Evolutionary conservation across 2,329 filamentous ascomycete genomes (phyloP).

Genomic region (Periconia macrospinosa): DNA sequence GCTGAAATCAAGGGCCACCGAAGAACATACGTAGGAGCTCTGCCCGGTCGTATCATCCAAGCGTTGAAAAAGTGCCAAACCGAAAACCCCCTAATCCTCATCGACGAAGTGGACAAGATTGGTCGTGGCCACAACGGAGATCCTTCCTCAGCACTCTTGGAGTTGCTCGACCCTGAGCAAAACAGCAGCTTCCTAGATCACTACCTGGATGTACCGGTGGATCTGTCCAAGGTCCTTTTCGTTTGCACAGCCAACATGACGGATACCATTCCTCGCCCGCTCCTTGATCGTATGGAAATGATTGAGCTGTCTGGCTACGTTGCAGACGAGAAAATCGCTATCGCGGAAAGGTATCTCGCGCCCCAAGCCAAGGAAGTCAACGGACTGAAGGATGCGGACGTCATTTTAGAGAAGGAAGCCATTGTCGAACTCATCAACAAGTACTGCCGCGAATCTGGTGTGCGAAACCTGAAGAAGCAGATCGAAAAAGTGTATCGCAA

Average conservation of each 20-base stretch:
- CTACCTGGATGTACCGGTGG: constrained; percentile 97
- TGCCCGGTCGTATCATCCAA: constrained; percentile 96
- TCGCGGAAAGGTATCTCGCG: constrained; percentile 88
- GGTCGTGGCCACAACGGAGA: constrained; percentile 95
- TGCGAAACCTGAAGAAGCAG: constrained; percentile 97
- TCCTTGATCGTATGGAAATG: constrained; percentile 96
- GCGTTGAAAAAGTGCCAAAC: constrained; percentile 99
- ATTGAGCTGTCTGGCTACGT: constrained; percentile 97
- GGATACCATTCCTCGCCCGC: constrained; percentile 90
- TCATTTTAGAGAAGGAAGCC: constrained; percentile 81
- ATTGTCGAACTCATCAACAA: constrained; percentile 98
- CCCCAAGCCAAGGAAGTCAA: constrained; percentile 94
- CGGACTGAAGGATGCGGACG: constrained; percentile 86
- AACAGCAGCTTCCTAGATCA: constrained; percentile 97
- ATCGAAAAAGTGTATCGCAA: constrained; percentile 99
- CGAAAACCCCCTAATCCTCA: constrained; percentile 93
- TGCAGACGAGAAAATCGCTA: constrained; percentile 98
- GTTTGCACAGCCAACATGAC: constrained; percentile 99
- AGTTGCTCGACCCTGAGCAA: constrained; percentile 93
- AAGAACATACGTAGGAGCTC: constrained; percentile 91
- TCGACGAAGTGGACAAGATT: constrained; percentile 98
- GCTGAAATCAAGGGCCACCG: constrained; percentile 98
- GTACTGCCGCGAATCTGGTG: constrained; percentile 95
- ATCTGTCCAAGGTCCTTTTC: constrained; percentile 95
- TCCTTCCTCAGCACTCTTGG: constrained; percentile 88